Base-by-base conservation (phyloP, 73 alveolate species). In the Paramecium sexaurelia region DNA sequence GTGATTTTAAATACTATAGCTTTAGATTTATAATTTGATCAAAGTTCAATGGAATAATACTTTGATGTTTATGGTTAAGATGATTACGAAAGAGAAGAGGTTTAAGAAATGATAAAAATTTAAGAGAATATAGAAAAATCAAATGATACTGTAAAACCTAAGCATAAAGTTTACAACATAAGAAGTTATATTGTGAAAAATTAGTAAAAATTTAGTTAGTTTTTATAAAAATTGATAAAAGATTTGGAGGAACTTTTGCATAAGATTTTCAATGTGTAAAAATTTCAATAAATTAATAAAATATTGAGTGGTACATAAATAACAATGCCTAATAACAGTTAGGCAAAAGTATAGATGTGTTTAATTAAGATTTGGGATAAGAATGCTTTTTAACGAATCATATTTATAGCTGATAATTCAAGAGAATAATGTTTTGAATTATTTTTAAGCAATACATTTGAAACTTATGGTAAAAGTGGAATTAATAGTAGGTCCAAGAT, bases 371-470 rank as follows among this genome's bases (percentile, higher is more conserved):
- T 75, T 8, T 75, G 89, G 89, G 89, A 75, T n/a, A 75, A 75
- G 19, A 24, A 26, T 40, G 19, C 29, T 9, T 75, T 20, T 40
- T 40, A 75, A 20, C 37, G 89, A 75, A 37, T 75, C 5, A 75
- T 43, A 8, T 20, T 75, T 17, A 43, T 75, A 7, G 89, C 89
- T 13, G 89, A 75, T 40, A 75, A 75, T 43, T 39, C 89, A 8
- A 75, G 89, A 75, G 89, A 75, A 19, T 39, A 75, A 43, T 75
- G 89, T 43, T 43, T 37, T 40, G 89, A 75, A 41, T 20, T 75
- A 15, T 40, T 75, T n/a, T 20, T 75, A 8, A 40, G 66, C 17
- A 75, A 75, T 24, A 22, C 43, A 27, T 75, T n/a, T 75, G 89
- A 75, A 26, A 75, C 89, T 33, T 43, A 69, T 69, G 86, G 86